Evolutionary conservation across 805 yeast genomes (phyloP).

Genomic region (Torulaspora gathmanii): DNA sequence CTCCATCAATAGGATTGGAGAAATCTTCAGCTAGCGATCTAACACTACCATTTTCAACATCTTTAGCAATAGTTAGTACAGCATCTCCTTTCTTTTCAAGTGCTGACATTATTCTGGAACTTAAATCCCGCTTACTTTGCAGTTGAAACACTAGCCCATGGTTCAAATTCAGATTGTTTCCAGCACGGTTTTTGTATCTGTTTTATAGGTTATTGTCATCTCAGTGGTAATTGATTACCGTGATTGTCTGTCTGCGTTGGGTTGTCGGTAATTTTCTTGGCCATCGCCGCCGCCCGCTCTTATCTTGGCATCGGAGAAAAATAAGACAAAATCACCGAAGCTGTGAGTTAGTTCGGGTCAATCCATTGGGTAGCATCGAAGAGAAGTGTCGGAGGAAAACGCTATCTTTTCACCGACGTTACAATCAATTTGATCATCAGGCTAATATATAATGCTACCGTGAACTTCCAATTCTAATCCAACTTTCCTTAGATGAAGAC

Average conservation of each 20-base stretch:
- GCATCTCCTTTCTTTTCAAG: slow-evolving; percentile 2
- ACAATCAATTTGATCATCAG: background rate
- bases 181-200: background rate
- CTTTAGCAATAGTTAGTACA: slow-evolving; percentile 2
- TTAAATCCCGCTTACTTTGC: too few relatives aligned
- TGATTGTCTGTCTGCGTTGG: background rate
- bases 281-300: background rate
- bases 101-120: background rate
- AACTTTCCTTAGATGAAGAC: too few relatives aligned
- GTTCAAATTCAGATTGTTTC: too few relatives aligned
- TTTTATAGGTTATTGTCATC: background rate
- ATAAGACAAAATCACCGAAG: background rate
- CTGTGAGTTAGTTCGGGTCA: background rate
- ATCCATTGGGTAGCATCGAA: background rate
- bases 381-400: background rate
- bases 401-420: background rate
- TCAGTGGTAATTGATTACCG: background rate
- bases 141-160: too few relatives aligned
- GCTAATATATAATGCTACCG: background rate
- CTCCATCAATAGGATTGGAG: slow-evolving; percentile 2
- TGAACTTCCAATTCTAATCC: too few relatives aligned
- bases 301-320: slow-evolving; percentile 3
- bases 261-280: background rate
- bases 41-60: slow-evolving; percentile 8
- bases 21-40: slow-evolving; percentile 8